Conservation (phyloP, 1,284 basidiomycete species). For the Ceratobasidium sp. region DNA sequence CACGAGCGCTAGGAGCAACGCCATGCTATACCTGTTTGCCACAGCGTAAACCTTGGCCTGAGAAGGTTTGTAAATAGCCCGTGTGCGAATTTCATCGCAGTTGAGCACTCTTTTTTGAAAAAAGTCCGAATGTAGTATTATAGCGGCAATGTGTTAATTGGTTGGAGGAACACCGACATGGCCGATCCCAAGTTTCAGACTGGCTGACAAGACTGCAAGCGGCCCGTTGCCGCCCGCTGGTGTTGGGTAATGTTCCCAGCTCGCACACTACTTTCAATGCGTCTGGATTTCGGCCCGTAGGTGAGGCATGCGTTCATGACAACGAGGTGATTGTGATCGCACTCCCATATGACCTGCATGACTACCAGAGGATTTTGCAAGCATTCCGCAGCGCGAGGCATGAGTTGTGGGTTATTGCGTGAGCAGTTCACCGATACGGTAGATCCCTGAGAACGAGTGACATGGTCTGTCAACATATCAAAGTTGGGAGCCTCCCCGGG, state of each 20-base stretch:
- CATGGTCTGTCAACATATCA: constrained; percentile 16
- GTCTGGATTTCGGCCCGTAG: not conserved
- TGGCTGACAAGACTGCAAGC: not conserved
- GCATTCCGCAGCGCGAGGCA: constrained; percentile 29
- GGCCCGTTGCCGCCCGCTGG: constrained; percentile 2
- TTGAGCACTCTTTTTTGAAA: not conserved
- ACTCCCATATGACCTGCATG: constrained; percentile 16
- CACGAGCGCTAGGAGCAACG: not conserved
- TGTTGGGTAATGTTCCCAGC: constrained; percentile 1
- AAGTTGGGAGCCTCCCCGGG: constrained; percentile 17
- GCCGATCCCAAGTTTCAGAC: constrained; percentile 6
- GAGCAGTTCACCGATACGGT: not conserved
- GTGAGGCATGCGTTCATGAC: constrained; percentile 31
- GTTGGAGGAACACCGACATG: not conserved
- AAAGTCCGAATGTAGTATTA: no score
- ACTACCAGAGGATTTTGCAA: constrained; percentile 24
- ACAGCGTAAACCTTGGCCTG: constrained; percentile 36
- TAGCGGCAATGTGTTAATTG: not conserved
- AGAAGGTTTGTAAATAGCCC: constrained; percentile 33
- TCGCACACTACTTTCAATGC: not conserved
- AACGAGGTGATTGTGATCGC: constrained; percentile 36
- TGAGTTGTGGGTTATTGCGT: not conserved
- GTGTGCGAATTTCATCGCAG: constrained; percentile 1
- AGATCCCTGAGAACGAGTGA: constrained; percentile 10
- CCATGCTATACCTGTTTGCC: constrained; percentile 29